phyloP scores from a whole-genome alignment of 148 eudicot species.

The Arctostaphylos glauca region DNA sequence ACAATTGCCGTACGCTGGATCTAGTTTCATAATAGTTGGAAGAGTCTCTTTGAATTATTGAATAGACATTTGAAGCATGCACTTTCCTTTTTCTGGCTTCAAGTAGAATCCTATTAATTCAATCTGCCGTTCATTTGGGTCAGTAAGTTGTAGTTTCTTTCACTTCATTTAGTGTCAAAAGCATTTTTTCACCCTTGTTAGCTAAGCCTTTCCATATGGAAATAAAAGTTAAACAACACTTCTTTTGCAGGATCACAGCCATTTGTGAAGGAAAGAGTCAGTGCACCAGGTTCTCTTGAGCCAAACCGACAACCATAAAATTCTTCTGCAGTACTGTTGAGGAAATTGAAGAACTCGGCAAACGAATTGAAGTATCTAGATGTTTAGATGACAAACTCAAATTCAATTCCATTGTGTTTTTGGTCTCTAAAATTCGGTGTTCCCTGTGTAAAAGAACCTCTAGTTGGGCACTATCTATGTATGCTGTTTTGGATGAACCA shows the following conservation, averaged over 20 bases:
- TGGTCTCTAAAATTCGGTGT: not conserved
- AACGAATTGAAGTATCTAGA: not conserved
- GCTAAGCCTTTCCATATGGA: slow-evolving; percentile 1
- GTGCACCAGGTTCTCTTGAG: slow-evolving; percentile 15
- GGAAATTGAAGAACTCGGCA: not conserved
- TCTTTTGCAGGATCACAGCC: slow-evolving; percentile 41
- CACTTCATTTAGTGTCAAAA: not conserved
- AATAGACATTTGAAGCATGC: not conserved
- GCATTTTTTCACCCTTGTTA: not conserved
- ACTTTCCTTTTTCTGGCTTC: not conserved
- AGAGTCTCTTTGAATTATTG: not conserved
- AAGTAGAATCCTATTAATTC: not conserved
- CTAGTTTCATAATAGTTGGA: no score
- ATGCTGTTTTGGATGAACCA: not conserved
- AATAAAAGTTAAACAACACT: not conserved
- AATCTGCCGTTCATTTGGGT: not conserved
- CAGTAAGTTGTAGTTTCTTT: not conserved
- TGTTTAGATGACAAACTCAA: not conserved
- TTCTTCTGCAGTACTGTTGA: not conserved
- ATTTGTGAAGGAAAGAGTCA: slow-evolving; percentile 33
- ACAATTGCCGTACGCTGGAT: no score
- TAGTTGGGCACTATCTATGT: not conserved
- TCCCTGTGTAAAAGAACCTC: not conserved
- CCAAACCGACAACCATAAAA: slow-evolving; percentile 16
- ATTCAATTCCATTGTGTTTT: not conserved